Evolutionary conservation across 1,284 basidiomycete species (phyloP).

Genomic region (Trametes hirsuta): DNA sequence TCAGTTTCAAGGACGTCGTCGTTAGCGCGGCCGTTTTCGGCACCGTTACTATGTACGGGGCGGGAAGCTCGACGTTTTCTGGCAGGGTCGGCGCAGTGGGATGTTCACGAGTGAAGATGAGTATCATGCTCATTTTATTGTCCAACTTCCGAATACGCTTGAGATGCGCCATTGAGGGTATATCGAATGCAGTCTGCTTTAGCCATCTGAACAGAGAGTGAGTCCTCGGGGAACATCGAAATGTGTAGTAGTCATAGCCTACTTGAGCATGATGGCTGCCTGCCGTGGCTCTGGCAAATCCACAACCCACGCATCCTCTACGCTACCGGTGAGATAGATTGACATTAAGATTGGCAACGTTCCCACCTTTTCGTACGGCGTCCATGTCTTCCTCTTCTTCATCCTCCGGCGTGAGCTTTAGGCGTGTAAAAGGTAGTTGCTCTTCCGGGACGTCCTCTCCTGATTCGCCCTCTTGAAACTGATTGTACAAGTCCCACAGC

Average conservation of each 20-base stretch:
- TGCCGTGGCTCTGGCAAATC: constrained; percentile 73
- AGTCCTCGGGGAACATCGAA: constrained; percentile 4
- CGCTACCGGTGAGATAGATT: not conserved
- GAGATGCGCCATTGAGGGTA: constrained; percentile 68
- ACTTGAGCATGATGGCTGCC: constrained; percentile 71
- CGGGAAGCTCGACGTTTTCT: constrained; percentile 37
- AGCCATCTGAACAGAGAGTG: constrained; percentile 56
- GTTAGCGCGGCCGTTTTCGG: constrained; percentile 78
- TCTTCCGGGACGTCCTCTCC: constrained; percentile 54
- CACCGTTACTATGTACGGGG: constrained; percentile 63
- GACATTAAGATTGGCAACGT: not conserved
- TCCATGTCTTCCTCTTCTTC: constrained; percentile 63
- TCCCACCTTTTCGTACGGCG: constrained; percentile 57
- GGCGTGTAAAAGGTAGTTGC: constrained; percentile 63
- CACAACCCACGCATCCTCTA: constrained; percentile 79
- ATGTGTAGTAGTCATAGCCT: constrained; percentile 14
- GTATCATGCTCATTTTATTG: constrained; percentile 53
- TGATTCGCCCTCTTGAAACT: constrained; percentile 37
- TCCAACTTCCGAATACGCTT: constrained; percentile 74
- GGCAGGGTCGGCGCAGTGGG: constrained; percentile 33
- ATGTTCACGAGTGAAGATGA: constrained; percentile 40
- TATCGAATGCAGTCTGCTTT: constrained; percentile 61
- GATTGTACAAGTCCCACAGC: constrained; percentile 24
- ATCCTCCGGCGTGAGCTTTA: constrained; percentile 55
- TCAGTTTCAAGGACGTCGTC: constrained; percentile 63